Evolutionary conservation across 345 rosid species (phyloP).

Genomic region (Durio zibethinus): DNA sequence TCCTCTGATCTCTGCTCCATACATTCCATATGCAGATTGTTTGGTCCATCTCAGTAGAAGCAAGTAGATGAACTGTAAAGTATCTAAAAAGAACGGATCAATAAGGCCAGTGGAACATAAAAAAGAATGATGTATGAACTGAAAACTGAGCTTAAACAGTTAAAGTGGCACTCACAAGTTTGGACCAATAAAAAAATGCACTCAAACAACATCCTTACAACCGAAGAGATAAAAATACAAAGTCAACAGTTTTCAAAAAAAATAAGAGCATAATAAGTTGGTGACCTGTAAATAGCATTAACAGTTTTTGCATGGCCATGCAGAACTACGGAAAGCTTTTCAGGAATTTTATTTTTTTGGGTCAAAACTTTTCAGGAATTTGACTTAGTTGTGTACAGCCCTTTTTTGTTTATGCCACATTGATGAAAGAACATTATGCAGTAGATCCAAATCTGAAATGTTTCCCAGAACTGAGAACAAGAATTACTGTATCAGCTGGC

Average conservation of each 20-base stretch:
- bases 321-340: slow-evolving; percentile 48
- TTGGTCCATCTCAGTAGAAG: slow-evolving; percentile 84
- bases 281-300: slow-evolving; percentile 69
- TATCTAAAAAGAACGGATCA: slow-evolving; percentile 47
- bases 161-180: neutral
- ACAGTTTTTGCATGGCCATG: slow-evolving; percentile 64
- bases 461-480: slow-evolving; percentile 56
- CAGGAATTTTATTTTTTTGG: too few relatives aligned
- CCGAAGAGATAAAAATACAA: neutral
- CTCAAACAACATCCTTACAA: neutral
- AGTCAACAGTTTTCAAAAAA: neutral
- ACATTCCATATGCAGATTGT: slow-evolving; percentile 70
- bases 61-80: slow-evolving; percentile 87
- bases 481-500: neutral
- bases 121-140: neutral
- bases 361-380: slow-evolving; percentile 45
- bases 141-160: slow-evolving; percentile 3
- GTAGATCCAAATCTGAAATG: slow-evolving; percentile 45
- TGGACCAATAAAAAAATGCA: neutral
- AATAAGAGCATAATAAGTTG: slow-evolving; percentile 46
- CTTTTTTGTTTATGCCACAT: slow-evolving; percentile 38
- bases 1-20: slow-evolving; percentile 63
- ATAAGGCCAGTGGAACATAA: slow-evolving; percentile 25
- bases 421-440: slow-evolving; percentile 34
- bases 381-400: slow-evolving; percentile 26